These are phyloP conservation scores for Pyrenophora graminea DNA, from an alignment of 2,329 filamentous ascomycete genomes.

Conservation along the genomic window DNA sequence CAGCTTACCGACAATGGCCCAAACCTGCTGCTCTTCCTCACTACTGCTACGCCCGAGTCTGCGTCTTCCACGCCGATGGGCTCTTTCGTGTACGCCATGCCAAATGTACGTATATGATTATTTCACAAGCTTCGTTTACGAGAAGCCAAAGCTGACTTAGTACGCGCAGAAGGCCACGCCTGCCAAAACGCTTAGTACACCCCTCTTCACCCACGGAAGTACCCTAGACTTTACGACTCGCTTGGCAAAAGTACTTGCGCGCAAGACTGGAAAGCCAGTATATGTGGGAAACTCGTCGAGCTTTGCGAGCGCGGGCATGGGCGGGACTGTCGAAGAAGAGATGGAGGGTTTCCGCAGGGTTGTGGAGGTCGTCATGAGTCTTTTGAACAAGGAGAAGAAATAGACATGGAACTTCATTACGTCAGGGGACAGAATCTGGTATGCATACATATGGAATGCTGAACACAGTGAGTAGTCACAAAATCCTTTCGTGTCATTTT, in stretches of 20 bases:
- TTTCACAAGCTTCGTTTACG: neutral
- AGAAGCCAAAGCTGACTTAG: conserved; percentile 12
- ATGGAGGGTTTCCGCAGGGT: conserved; percentile 83
- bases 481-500: neutral
- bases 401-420: neutral
- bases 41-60: conserved; percentile 53
- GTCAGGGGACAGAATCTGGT: no score
- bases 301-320: conserved; percentile 72
- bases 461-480: no score
- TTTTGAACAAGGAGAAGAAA: conserved; percentile 46
- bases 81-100: conserved; percentile 91
- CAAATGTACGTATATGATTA: conserved; percentile 66
- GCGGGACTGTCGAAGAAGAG: conserved; percentile 87
- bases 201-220: conserved; percentile 74
- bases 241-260: conserved; percentile 80
- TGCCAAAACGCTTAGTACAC: conserved; percentile 71
- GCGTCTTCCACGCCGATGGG: conserved; percentile 61
- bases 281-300: conserved; percentile 90
- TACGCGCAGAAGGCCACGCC: conserved; percentile 45
- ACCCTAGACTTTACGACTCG: conserved; percentile 87
- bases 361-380: conserved; percentile 68
- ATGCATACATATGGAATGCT: no score
- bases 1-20: conserved; percentile 60
- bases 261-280: conserved; percentile 71
- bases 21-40: conserved; percentile 62